Conservation (phyloP, 148 eudicot species). For the Pharnaceum exiguum region DNA sequence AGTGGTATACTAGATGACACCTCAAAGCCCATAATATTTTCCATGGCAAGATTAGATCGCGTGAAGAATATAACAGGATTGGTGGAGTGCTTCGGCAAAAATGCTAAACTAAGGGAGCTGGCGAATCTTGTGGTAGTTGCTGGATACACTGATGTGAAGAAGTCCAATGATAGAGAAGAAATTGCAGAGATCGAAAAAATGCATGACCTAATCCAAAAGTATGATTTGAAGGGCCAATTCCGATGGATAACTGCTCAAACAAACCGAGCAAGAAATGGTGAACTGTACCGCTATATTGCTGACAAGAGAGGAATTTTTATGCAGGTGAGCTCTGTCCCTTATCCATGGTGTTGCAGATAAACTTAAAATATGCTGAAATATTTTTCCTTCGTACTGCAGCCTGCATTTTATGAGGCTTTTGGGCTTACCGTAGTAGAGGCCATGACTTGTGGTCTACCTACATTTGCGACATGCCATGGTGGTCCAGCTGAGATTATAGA, state of each 20-base stretch:
- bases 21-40: constrained; percentile 85
- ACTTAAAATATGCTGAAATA: not conserved
- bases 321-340: constrained; percentile 53
- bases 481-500: constrained; percentile 95
- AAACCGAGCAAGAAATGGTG: constrained; percentile 84
- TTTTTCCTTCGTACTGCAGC: constrained; percentile 35
- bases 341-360: too few relatives aligned
- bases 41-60: constrained; percentile 96
- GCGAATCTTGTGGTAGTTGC: constrained; percentile 83
- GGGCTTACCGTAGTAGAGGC: constrained; percentile 99
- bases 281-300: constrained; percentile 90
- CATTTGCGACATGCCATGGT: constrained; percentile 96
- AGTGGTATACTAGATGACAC: constrained; percentile 75
- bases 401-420: constrained; percentile 96
- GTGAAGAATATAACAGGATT: constrained; percentile 93
- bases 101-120: constrained; percentile 52
- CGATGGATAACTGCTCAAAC: constrained; percentile 87
- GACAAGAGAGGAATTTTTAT: constrained; percentile 87
- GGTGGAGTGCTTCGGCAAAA: constrained; percentile 87
- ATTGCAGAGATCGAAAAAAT: constrained; percentile 85
- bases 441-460: constrained; percentile 94
- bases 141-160: constrained; percentile 81
- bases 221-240: constrained; percentile 66
- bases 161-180: constrained; percentile 90
- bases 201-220: constrained; percentile 72